phyloP scores from a whole-genome alignment of 2,329 filamentous ascomycete genomes.

The Penicillium occitanis region DNA sequence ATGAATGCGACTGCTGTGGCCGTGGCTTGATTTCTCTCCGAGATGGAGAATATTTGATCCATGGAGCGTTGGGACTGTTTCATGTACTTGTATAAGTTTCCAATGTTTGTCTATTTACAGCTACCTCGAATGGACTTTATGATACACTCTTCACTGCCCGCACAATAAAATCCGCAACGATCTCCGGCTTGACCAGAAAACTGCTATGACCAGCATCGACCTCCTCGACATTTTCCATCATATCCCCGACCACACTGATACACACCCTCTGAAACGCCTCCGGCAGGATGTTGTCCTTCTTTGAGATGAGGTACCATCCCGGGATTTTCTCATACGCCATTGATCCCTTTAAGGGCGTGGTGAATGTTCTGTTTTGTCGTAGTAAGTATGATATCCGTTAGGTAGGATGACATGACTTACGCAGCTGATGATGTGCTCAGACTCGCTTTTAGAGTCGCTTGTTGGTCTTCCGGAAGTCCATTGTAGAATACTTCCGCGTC shows the following conservation, averaged over 20 bases:
- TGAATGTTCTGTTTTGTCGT: background rate
- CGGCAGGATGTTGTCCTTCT: background rate
- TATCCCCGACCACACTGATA: background rate
- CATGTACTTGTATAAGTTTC: background rate
- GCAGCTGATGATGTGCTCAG: background rate
- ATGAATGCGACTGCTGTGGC: background rate
- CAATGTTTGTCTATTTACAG: background rate
- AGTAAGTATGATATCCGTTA: background rate
- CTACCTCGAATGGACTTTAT: background rate
- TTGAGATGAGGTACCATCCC: background rate
- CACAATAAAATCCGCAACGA: background rate
- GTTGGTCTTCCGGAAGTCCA: background rate
- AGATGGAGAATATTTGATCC: too few relatives aligned
- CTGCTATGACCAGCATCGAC: background rate
- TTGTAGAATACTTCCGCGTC: background rate
- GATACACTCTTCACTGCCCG: background rate
- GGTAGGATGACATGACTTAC: background rate
- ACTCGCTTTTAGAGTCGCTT: background rate
- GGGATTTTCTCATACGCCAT: conserved; percentile 2
- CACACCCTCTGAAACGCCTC: background rate
- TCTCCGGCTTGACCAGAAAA: background rate
- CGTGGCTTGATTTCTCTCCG: background rate
- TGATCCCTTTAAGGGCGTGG: background rate
- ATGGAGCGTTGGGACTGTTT: background rate
- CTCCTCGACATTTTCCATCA: background rate